phyloP scores from a whole-genome alignment of 2,329 filamentous ascomycete genomes.

The Tothia fuscella region DNA sequence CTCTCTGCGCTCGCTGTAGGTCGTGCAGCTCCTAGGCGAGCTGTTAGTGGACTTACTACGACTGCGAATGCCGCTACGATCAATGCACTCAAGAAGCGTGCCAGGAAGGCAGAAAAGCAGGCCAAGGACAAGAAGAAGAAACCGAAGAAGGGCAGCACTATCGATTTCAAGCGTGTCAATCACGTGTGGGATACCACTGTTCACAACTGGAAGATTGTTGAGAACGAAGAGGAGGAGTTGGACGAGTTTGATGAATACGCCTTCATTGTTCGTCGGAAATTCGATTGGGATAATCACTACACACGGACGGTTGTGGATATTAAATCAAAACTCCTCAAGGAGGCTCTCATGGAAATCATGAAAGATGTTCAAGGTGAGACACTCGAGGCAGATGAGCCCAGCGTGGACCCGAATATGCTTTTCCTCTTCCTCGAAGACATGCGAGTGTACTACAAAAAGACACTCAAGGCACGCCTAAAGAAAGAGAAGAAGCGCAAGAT shows the following conservation, averaged over 20 bases:
- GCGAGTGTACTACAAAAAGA: constrained; percentile 46
- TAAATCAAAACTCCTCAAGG: constrained; percentile 67
- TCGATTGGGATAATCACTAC: constrained; percentile 77
- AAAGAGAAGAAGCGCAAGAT: constrained; percentile 52
- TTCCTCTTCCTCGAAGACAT: constrained; percentile 65
- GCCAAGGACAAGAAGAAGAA: constrained; percentile 14
- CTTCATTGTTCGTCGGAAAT: constrained; percentile 71
- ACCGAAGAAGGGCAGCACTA: constrained; percentile 35
- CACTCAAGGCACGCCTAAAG: constrained; percentile 47
- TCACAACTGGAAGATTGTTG: constrained; percentile 56
- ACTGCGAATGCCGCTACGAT: not conserved
- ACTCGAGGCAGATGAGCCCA: constrained; percentile 67
- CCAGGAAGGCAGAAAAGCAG: not conserved
- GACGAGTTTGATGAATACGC: constrained; percentile 59
- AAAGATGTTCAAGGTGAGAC: constrained; percentile 67
- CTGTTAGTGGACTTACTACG: not conserved
- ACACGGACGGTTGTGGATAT: constrained; percentile 66
- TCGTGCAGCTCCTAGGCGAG: not conserved
- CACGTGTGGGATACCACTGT: constrained; percentile 46
- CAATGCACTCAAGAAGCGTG: not conserved
- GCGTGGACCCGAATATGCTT: constrained; percentile 37
- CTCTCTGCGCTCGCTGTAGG: not conserved
- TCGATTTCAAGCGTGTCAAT: constrained; percentile 60
- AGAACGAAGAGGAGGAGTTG: constrained; percentile 51
- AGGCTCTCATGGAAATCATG: constrained; percentile 59